These are phyloP conservation scores for Suillus subluteus DNA, from an alignment of 768 basidiomycete species.

Conservation along the genomic window DNA sequence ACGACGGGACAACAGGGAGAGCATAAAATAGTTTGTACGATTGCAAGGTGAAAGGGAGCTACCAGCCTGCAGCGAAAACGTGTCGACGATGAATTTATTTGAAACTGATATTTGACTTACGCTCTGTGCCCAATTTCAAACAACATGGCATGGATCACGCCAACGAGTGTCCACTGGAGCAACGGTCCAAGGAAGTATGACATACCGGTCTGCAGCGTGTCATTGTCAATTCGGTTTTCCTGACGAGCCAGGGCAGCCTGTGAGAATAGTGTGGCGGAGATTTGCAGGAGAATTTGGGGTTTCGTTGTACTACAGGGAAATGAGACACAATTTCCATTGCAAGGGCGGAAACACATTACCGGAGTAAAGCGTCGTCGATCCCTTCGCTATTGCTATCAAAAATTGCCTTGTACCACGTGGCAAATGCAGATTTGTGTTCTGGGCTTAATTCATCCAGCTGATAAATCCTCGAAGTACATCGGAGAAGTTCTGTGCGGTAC, in stretches of 20 bases:
- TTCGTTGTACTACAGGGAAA: slow-evolving; percentile 60
- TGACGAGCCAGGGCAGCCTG: slow-evolving; percentile 56
- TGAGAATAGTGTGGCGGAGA: slow-evolving; percentile 68
- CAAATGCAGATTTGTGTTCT: slow-evolving; percentile 49
- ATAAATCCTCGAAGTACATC: slow-evolving; percentile 48
- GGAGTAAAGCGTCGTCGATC: slow-evolving; percentile 78
- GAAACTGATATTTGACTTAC: slow-evolving; percentile 40
- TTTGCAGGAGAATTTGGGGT: slow-evolving; percentile 66
- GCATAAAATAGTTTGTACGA: slow-evolving; percentile 67
- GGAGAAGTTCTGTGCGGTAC: slow-evolving; percentile 54
- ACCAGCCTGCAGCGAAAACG: slow-evolving; percentile 42
- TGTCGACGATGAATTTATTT: not conserved
- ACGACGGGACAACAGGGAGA: slow-evolving; percentile 67
- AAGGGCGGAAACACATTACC: slow-evolving; percentile 40
- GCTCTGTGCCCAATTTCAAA: slow-evolving; percentile 59
- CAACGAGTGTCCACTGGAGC: slow-evolving; percentile 80
- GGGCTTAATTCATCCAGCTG: slow-evolving; percentile 42
- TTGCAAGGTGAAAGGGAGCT: slow-evolving; percentile 57
- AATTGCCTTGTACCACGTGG: slow-evolving; percentile 74
- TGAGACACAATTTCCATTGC: slow-evolving; percentile 6
- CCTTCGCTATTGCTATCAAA: slow-evolving; percentile 81
- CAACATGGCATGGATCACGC: slow-evolving; percentile 66
- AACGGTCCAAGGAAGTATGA: slow-evolving; percentile 76
- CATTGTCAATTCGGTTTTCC: slow-evolving; percentile 63
- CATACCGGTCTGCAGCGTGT: slow-evolving; percentile 72